A percentile compares a stretch with the other conserved stretches of the same genome.
These are phyloP conservation scores for Aegilops bicornis DNA, from an alignment of 176 grass and related monocot genomes.

Conservation along the genomic window DNA sequence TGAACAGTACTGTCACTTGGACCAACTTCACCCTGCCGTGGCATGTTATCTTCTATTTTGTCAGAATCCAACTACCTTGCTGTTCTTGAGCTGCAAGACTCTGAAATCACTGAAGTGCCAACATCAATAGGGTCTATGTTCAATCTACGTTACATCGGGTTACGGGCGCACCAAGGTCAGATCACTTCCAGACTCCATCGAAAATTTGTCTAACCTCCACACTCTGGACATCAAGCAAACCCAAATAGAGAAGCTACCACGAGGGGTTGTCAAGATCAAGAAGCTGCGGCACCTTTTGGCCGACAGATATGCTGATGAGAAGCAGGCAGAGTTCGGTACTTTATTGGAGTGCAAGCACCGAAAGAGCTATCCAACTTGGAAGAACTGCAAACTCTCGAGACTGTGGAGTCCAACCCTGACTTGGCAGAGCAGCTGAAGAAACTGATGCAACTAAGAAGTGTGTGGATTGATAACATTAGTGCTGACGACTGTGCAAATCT, in stretches of 20 bases:
- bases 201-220: slow-evolving; percentile 31
- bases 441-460: slow-evolving; percentile 21
- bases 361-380: slow-evolving; percentile 25
- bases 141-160: slow-evolving; percentile 40
- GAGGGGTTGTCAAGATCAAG: slow-evolving; percentile 24
- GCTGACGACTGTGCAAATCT: not conserved
- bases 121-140: slow-evolving; percentile 19
- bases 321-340: slow-evolving; percentile 32
- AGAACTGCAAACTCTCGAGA: slow-evolving; percentile 45
- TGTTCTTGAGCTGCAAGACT: slow-evolving; percentile 46
- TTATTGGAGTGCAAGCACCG: slow-evolving; percentile 30
- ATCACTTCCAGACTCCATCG: slow-evolving; percentile 27
- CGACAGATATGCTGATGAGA: slow-evolving; percentile 26
- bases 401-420: slow-evolving; percentile 11
- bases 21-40: not conserved
- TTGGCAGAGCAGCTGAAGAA: slow-evolving; percentile 38
- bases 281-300: slow-evolving; percentile 33
- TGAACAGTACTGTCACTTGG: not conserved
- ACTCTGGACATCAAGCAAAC: slow-evolving; percentile 45
- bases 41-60: not conserved
- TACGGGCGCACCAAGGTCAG: slow-evolving; percentile 44
- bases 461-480: slow-evolving; percentile 29
- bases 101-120: slow-evolving; percentile 28
- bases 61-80: slow-evolving; percentile 14
- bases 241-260: slow-evolving; percentile 38